These are phyloP conservation scores for Achlya hypogyna DNA, from an alignment of 352 stramenopile genomes.

Conservation along the genomic window DNA sequence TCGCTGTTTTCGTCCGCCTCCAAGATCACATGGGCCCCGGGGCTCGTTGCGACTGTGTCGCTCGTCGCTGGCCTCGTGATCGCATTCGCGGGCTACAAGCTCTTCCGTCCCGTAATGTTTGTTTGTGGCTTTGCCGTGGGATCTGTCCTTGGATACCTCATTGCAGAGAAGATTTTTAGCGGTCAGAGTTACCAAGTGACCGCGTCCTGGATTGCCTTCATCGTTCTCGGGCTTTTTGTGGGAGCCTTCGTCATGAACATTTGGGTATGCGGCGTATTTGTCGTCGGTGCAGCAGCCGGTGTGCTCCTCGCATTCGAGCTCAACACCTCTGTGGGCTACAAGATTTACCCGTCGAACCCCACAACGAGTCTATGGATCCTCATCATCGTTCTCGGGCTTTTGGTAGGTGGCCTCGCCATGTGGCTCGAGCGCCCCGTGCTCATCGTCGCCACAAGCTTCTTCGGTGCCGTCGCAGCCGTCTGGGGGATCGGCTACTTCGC, in stretches of 20 bases:
- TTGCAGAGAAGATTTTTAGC: slow-evolving; percentile 44
- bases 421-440: slow-evolving; percentile 39
- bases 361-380: slow-evolving; percentile 44
- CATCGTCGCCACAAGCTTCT: slow-evolving; percentile 29
- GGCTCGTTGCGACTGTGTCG: slow-evolving; percentile 28
- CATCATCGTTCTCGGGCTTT: slow-evolving; percentile 33
- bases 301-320: slow-evolving; percentile 46
- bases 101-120: slow-evolving; percentile 55
- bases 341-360: slow-evolving; percentile 45
- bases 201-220: slow-evolving; percentile 64
- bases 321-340: slow-evolving; percentile 44
- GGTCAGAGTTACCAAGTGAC: slow-evolving; percentile 43
- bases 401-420: slow-evolving; percentile 33
- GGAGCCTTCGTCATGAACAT: slow-evolving; percentile 43
- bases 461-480: slow-evolving; percentile 24
- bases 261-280: slow-evolving; percentile 43
- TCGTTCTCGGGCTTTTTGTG: slow-evolving; percentile 41
- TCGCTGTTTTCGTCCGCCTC: slow-evolving; percentile 9
- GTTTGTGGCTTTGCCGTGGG: slow-evolving; percentile 48
- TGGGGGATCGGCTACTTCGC: slow-evolving; percentile 40
- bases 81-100: slow-evolving; percentile 35
- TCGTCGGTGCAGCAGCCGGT: slow-evolving; percentile 43
- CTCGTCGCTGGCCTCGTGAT: slow-evolving; percentile 33
- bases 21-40: slow-evolving; percentile 4
- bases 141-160: slow-evolving; percentile 34